Evolutionary conservation across 2,329 filamentous ascomycete genomes (phyloP).

Genomic region (Calonectria pseudoreteaudii): DNA sequence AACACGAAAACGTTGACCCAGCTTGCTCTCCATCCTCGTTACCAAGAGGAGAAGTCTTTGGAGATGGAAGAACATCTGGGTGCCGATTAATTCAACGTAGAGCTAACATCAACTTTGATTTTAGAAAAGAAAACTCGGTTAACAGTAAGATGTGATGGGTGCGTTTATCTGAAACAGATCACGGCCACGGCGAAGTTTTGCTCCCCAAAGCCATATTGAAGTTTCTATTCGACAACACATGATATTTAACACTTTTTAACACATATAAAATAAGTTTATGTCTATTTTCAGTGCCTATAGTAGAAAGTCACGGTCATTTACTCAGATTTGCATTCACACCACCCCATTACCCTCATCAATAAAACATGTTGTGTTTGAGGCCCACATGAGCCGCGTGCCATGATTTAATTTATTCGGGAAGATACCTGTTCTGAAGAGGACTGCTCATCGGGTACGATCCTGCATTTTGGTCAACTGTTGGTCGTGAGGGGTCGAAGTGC

Average conservation of each 20-base stretch:
- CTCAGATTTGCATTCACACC: not conserved
- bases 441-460: not conserved
- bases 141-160: not conserved
- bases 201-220: not conserved
- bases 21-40: not conserved
- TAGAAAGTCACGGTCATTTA: not conserved
- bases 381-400: not conserved
- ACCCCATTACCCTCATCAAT: not conserved
- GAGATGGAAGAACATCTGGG: not conserved
- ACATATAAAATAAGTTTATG: not conserved
- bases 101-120: not conserved
- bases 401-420: not conserved
- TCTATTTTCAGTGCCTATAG: not conserved
- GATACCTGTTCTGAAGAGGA: not conserved
- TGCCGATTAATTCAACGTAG: not conserved
- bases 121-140: not conserved
- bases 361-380: not conserved
- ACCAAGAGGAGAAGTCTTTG: not conserved
- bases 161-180: not conserved
- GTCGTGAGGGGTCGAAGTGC: not conserved
- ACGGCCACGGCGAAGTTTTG: too few relatives aligned
- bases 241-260: not conserved
- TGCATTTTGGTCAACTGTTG: not conserved
- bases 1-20: not conserved
- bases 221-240: not conserved